phyloP scores from a whole-genome alignment of 2,329 filamentous ascomycete genomes.

The Dactylellina parvicollis region DNA sequence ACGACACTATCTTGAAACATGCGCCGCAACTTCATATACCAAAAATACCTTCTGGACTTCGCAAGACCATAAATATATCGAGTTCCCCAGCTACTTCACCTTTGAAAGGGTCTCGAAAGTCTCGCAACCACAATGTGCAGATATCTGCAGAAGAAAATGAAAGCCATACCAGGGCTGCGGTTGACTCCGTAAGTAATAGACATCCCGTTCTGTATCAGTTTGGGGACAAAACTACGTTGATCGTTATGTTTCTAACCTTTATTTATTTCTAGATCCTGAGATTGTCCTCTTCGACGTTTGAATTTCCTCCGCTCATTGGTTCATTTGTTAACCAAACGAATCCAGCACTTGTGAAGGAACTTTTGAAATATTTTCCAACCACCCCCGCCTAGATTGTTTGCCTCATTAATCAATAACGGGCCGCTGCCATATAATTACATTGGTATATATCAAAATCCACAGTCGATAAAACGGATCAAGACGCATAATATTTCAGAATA shows the following conservation, averaged over 20 bases:
- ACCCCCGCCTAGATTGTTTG: neutral
- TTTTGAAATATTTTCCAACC: constrained; percentile 20
- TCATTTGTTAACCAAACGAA: constrained; percentile 7
- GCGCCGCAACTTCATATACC: constrained; percentile 22
- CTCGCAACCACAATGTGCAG: neutral
- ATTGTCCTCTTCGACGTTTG: constrained; percentile 8
- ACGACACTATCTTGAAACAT: constrained; percentile 17
- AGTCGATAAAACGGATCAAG: no score
- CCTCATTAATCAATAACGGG: neutral
- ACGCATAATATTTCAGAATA: neutral
- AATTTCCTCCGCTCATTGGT: constrained; percentile 25
- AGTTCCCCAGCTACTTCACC: constrained; percentile 41
- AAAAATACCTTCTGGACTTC: constrained; percentile 39
- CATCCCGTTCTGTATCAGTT: neutral
- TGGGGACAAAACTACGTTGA: neutral
- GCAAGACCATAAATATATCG: constrained; percentile 31
- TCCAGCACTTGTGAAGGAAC: constrained; percentile 2
- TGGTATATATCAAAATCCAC: no score
- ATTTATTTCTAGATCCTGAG: constrained; percentile 16
- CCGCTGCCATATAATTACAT: no score
- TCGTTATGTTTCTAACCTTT: neutral
- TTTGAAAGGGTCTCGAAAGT: neutral
- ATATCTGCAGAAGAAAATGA: neutral
- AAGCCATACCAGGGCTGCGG: constrained; percentile 6
- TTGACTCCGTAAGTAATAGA: constrained; percentile 32